Conservation (phyloP, 2,329 filamentous ascomycete species). For the Phialophora verrucosa region DNA sequence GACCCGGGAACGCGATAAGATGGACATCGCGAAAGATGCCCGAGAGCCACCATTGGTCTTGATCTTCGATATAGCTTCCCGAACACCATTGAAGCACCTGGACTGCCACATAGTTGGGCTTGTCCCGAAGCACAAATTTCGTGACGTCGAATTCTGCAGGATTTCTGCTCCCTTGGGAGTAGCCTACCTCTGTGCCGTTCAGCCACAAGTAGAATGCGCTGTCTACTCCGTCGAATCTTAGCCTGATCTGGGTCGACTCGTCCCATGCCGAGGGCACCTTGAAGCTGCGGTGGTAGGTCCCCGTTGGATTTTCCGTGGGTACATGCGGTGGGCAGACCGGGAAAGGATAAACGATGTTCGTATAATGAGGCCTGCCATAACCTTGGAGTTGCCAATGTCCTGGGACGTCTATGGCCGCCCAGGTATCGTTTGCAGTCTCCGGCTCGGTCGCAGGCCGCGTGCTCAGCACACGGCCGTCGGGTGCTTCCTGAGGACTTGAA, state of each 20-base stretch:
- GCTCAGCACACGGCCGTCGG: constrained; percentile 10
- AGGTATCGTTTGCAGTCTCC: constrained; percentile 48
- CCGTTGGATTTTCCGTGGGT: constrained; percentile 68
- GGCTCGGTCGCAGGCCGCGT: constrained; percentile 17
- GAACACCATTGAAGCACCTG: constrained; percentile 75
- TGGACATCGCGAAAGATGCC: constrained; percentile 70
- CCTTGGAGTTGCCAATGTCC: constrained; percentile 75
- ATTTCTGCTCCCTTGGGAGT: constrained; percentile 72
- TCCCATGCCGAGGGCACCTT: constrained; percentile 50
- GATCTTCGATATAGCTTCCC: constrained; percentile 71
- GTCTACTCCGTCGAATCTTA: constrained; percentile 75
- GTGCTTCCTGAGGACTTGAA: constrained; percentile 24
- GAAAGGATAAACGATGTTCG: constrained; percentile 70
- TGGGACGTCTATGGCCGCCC: constrained; percentile 65
- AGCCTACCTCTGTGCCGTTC: constrained; percentile 68
- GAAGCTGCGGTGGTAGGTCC: constrained; percentile 65
- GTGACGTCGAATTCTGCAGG: constrained; percentile 73
- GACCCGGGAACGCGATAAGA: constrained; percentile 61
- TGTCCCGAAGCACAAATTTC: constrained; percentile 51
- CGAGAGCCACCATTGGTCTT: constrained; percentile 72
- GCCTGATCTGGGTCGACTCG: constrained; percentile 59
- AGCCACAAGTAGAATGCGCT: constrained; percentile 73
- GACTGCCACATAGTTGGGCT: constrained; percentile 64
- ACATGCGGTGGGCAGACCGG: constrained; percentile 68
- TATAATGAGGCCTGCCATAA: constrained; percentile 70